Conservation (phyloP, 2,329 filamentous ascomycete species). For the Claviceps sp. region DNA sequence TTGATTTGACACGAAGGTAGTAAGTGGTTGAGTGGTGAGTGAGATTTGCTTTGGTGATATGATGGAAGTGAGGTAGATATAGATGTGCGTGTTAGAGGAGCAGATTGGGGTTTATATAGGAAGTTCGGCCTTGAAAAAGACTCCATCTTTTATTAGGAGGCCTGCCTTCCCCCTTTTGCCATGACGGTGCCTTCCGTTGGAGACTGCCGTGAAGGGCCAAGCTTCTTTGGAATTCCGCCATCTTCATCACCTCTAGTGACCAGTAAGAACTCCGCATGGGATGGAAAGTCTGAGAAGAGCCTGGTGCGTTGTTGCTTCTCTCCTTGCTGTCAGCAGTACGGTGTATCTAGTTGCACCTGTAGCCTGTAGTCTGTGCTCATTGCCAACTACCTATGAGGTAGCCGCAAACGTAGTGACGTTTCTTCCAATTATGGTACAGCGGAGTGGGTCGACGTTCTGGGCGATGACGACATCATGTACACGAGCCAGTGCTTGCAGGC, state of each 20-base stretch:
- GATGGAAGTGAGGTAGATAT: too few species aligned
- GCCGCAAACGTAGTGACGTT: too few species aligned
- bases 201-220: neutral
- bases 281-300: too few species aligned
- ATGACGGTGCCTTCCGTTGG: neutral
- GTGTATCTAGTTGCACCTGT: too few species aligned
- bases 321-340: neutral
- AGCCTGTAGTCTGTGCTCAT: too few species aligned
- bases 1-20: neutral
- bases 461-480: neutral
- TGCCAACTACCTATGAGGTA: too few species aligned
- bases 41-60: neutral
- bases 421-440: too few species aligned
- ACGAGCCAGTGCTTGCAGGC: neutral
- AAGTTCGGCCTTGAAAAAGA: neutral
- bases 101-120: conserved; percentile 2
- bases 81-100: neutral
- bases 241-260: neutral
- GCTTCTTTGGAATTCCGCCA: neutral
- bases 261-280: neutral
- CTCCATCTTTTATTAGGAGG: neutral
- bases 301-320: too few species aligned
- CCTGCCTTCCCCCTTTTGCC: neutral
- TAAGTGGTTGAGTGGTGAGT: conserved; percentile 7
- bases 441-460: too few species aligned